These are phyloP conservation scores for Diddensiella santjacobensis DNA, from an alignment of 805 yeast species.

Conservation along the genomic window DNA sequence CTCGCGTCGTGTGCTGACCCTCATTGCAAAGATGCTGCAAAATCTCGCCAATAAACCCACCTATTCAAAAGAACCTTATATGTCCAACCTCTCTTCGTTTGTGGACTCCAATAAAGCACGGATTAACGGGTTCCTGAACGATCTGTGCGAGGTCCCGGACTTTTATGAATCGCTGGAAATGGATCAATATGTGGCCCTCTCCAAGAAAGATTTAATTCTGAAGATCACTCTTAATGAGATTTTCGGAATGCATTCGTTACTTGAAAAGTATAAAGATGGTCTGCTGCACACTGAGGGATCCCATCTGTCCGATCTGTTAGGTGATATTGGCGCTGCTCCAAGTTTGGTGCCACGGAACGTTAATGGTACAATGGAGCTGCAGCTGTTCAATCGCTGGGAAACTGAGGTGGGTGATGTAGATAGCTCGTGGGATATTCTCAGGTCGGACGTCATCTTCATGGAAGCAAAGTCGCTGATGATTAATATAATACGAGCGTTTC, in stretches of 20 bases:
- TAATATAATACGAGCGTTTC: slow-evolving; percentile 35
- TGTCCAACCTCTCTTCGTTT: slow-evolving; percentile 28
- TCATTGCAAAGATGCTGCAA: slow-evolving; percentile 80
- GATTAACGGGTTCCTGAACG: slow-evolving; percentile 33
- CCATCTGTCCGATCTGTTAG: slow-evolving; percentile 27
- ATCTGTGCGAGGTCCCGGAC: slow-evolving; percentile 39
- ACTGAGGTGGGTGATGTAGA: slow-evolving; percentile 30
- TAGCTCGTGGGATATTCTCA: slow-evolving; percentile 24
- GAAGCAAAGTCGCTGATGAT: slow-evolving; percentile 35
- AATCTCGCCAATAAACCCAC: slow-evolving; percentile 81
- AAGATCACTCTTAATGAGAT: slow-evolving; percentile 35
- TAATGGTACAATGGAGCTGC: slow-evolving; percentile 32
- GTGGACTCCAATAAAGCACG: slow-evolving; percentile 30
- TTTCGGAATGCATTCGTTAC: slow-evolving; percentile 34
- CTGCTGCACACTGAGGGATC: slow-evolving; percentile 14
- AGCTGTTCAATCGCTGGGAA: slow-evolving; percentile 34
- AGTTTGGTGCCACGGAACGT: slow-evolving; percentile 29
- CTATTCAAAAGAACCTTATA: slow-evolving; percentile 47
- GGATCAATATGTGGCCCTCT: slow-evolving; percentile 38
- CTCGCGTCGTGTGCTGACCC: slow-evolving; percentile 63
- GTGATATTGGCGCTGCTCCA: slow-evolving; percentile 28
- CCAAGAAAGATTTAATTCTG: slow-evolving; percentile 32
- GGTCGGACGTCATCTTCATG: slow-evolving; percentile 33
- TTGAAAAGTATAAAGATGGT: slow-evolving; percentile 30
- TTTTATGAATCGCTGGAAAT: slow-evolving; percentile 38